A percentile compares a stretch with the other conserved stretches of the same genome.
These are phyloP conservation scores for Cordyceps militaris DNA, from an alignment of 2,329 filamentous ascomycete species.

Conservation along the genomic window DNA sequence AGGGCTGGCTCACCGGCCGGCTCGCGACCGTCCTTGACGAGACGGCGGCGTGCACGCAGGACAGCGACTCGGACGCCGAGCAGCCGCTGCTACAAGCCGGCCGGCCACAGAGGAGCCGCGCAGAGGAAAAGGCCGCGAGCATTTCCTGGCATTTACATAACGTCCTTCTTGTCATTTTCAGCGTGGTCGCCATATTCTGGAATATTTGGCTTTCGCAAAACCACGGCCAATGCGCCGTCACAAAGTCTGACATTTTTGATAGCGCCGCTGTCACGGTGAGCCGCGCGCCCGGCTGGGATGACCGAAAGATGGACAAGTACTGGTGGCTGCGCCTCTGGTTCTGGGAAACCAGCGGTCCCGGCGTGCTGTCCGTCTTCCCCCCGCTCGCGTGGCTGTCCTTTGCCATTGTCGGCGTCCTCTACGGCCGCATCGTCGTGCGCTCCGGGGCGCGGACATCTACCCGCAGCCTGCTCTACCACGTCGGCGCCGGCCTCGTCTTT, in stretches of 20 bases:
- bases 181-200: constrained; percentile 36
- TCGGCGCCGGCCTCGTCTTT: constrained; percentile 24
- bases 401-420: constrained; percentile 36
- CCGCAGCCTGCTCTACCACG: constrained; percentile 23
- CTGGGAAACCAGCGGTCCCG: constrained; percentile 23
- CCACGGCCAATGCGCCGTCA: constrained; percentile 28
- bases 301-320: background rate
- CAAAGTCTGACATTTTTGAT: background rate
- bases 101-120: background rate
- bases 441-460: constrained; percentile 18
- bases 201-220: constrained; percentile 39
- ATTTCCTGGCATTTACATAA: constrained; percentile 38
- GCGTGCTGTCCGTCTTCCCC: constrained; percentile 34
- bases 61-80: constrained; percentile 20
- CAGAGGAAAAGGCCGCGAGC: constrained; percentile 10
- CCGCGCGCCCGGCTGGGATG: background rate
- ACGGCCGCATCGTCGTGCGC: constrained; percentile 30
- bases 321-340: constrained; percentile 35
- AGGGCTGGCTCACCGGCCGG: constrained; percentile 24
- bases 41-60: background rate
- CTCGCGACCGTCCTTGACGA: constrained; percentile 18
- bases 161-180: constrained; percentile 25
- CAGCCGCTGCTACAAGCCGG: constrained; percentile 24
- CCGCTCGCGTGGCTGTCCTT: constrained; percentile 42
- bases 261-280: background rate